phyloP scores from a whole-genome alignment of 2,329 filamentous ascomycete species.

The Sporothrix sp. region DNA sequence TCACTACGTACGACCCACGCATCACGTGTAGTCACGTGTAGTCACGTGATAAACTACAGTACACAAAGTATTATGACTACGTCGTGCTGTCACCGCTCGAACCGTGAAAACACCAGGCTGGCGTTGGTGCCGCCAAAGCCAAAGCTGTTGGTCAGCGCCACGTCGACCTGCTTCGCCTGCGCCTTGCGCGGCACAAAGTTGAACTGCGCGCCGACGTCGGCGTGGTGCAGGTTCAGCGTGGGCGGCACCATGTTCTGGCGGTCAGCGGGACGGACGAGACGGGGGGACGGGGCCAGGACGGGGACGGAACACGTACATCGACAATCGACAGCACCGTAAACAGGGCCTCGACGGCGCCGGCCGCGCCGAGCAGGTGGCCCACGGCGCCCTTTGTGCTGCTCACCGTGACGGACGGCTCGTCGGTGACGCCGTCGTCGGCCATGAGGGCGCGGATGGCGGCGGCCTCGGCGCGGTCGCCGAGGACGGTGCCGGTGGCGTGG shows the following conservation, averaged over 20 bases:
- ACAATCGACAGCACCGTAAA: slow-evolving; percentile 72
- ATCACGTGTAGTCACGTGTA: too few species aligned
- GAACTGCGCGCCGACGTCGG: slow-evolving; percentile 60
- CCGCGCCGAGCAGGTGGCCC: slow-evolving; percentile 83
- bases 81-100: slow-evolving; percentile 17
- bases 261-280: background rate
- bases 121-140: slow-evolving; percentile 97
- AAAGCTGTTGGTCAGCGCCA: slow-evolving; percentile 89
- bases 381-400: slow-evolving; percentile 92
- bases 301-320: slow-evolving; percentile 46
- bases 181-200: slow-evolving; percentile 71
- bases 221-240: slow-evolving; percentile 68
- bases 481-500: slow-evolving; percentile 77
- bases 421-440: slow-evolving; percentile 54
- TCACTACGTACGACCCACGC: too few species aligned
- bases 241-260: slow-evolving; percentile 69
- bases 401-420: slow-evolving; percentile 60
- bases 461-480: slow-evolving; percentile 86
- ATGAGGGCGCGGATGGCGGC: slow-evolving; percentile 69
- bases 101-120: slow-evolving; percentile 63
- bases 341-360: slow-evolving; percentile 81
- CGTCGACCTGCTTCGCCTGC: slow-evolving; percentile 59
- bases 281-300: background rate
- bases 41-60: too few species aligned
- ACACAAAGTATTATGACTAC: too few species aligned